Percentiles rank a stretch among this genome's conserved stretches.
phyloP scores from a whole-genome alignment of 768 basidiomycete genomes.

The Auricularia auricula-judae region DNA sequence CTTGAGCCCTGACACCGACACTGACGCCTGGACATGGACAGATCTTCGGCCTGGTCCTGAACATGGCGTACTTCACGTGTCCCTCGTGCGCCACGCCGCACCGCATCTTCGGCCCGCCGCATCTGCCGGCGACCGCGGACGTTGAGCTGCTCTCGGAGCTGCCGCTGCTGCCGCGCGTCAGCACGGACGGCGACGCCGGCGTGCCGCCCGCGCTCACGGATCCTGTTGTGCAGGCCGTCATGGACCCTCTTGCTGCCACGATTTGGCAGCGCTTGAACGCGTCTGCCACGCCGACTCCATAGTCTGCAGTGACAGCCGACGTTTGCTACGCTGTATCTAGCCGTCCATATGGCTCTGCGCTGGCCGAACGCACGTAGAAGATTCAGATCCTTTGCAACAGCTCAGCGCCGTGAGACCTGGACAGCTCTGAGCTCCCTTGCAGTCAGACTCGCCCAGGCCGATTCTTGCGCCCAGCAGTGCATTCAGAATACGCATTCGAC shows the following conservation, averaged over 20 bases:
- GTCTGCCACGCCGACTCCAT: no score
- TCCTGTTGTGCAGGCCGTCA: background rate
- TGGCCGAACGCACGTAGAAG: no score
- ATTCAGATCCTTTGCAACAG: no score
- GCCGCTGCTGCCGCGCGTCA: conserved; percentile 68
- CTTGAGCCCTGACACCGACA: background rate
- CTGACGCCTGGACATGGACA: conserved; percentile 17
- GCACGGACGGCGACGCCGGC: conserved; percentile 60
- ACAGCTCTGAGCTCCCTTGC: no score
- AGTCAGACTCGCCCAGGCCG: no score
- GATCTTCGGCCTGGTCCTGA: conserved; percentile 82
- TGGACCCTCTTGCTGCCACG: background rate
- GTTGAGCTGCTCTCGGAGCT: conserved; percentile 68
- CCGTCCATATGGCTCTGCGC: no score
- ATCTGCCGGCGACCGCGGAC: conserved; percentile 35
- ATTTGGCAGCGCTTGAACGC: background rate
- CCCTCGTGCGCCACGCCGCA: conserved; percentile 55
- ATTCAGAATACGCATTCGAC: no score
- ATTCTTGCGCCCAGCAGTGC: no score
- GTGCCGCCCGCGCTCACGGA: conserved; percentile 23
- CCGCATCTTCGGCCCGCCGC: conserved; percentile 62
- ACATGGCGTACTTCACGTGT: conserved; percentile 79
- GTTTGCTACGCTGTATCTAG: no score
- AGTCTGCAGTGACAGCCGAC: no score
- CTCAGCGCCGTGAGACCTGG: no score